Evolutionary conservation across 805 yeast genomes (phyloP), one percentile per base, ranked within the genome.

Genomic region (Metschnikowia noctiluminum): DNA sequence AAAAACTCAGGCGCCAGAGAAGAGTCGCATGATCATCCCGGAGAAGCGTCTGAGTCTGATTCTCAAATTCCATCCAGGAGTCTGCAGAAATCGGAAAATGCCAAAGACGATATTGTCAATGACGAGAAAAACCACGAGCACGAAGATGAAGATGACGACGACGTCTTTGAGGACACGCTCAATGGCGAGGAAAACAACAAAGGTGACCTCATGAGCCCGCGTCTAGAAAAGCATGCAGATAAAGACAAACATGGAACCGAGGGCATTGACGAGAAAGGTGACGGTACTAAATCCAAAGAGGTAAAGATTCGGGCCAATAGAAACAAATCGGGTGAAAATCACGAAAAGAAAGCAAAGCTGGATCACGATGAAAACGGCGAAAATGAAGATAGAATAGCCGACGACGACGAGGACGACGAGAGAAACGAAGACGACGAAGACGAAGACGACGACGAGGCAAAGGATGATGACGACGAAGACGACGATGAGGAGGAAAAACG

Each of bases 401-500:
- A 32, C 10, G 48, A 47, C 13, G 28, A 35, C 11, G 45, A 47
- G 13, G 47, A 51, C 10, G 52, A 40, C 7, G 34, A 51, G 9
- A 46, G 45, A 7, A 40, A 43, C 2, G 49, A 45, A 11, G 45
- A 44, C 1, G 54, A 45, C 15, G 48, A 50, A 12, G 55, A 48
- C 3, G 63, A 61, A 0, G 70, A 66, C 8, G 65, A 66, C 1
- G 65, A 64, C 0, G 69, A 70, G 7, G 71, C 65, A 21, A 73
- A 66, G 7, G 76, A 72, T 11, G 73, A 70, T 7, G 77, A 75
- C 27, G 71, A 77, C 8, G 77, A 71, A 2, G 76, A 70, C 38
- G 76, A 70, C 38, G 76, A 68, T 7, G 77, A 70, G 41, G 74
- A 71, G 43, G 76, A 71, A 45, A 59, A 60, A 54, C 72, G 72